phyloP scores from a whole-genome alignment of 2,329 filamentous ascomycete genomes.

The Pseudonectria buxi region DNA sequence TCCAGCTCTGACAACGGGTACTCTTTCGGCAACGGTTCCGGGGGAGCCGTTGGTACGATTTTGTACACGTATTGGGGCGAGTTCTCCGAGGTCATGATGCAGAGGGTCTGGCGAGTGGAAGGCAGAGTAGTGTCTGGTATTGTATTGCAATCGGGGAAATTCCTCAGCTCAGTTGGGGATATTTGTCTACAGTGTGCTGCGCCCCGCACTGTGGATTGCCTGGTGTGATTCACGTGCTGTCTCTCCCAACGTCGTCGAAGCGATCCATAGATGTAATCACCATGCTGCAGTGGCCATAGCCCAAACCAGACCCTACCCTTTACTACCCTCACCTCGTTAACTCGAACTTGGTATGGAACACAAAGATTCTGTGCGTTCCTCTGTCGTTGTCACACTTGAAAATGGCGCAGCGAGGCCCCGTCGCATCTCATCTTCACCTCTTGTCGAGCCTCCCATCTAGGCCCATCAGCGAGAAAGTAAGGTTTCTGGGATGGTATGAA shows the following conservation, averaged over 20 bases:
- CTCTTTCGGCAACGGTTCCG: conserved; percentile 43
- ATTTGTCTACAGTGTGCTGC: neutral
- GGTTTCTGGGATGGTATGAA: conserved; percentile 84
- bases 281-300: neutral
- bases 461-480: conserved; percentile 66
- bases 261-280: neutral
- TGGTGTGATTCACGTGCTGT: too few relatives aligned
- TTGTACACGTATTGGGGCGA: conserved; percentile 50
- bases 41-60: conserved; percentile 48
- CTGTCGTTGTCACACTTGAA: neutral
- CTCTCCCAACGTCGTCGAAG: neutral
- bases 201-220: too few relatives aligned
- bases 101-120: neutral
- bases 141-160: too few relatives aligned
- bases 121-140: too few relatives aligned
- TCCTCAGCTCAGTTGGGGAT: too few relatives aligned
- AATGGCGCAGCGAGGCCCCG: conserved; percentile 50
- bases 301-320: too few relatives aligned
- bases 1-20: conserved; percentile 56
- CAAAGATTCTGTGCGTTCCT: too few relatives aligned
- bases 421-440: conserved; percentile 59
- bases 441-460: conserved; percentile 51
- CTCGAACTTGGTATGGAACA: too few relatives aligned
- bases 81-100: conserved; percentile 24
- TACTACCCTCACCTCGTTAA: too few relatives aligned